Base-by-base conservation (phyloP, 441 rosid genomes). In the Flueggea neowawraea region DNA sequence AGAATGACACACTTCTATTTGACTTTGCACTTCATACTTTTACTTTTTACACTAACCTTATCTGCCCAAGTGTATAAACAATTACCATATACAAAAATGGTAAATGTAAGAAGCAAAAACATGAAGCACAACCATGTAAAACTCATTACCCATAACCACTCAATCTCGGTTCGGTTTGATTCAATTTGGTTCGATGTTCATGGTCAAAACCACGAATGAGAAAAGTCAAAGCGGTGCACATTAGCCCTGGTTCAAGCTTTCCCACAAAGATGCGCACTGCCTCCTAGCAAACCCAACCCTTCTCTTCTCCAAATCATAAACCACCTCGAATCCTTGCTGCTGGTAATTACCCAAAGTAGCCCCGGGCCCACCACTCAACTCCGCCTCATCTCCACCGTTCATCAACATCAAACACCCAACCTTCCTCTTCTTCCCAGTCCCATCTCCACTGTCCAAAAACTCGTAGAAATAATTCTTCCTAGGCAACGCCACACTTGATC, bases 271-370 rank as follows among this genome's bases (percentile, higher is more conserved):
- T 68, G 89, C 79, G 81, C 99, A 94, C 62, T 81, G 72, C 79
- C 96, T 78, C 73, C 82, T 82, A 0, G 93, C 96, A 68, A 94
- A 94, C 62, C 98, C 98, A 60, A 94, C 89, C 63, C 78, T 69
- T 22, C 79, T 55, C 56, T 86, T 77, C 78, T 80, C 83, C 83
- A 94, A 60, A 68, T 94, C 99, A 65, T 94, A 94, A 32, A 91
- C 96, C 68, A 91, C 96, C 67, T 94, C 95, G 49, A 94, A 91
- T 11, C 97, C 99, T 69, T 94, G 99, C 28, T 94, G 99, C 73
- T 94, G 99, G 57, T 84, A 93, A 69, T 93, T 93, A 28, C 98
- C 98, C 7, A 93, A 41, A 0, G 85, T 84, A 0, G 83, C 98
- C 10, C 86, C 96, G 8, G 98, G 89, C 65, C 98, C 98, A 68